A percentile compares a stretch with the other conserved stretches of the same genome.
Evolutionary conservation across 116 monocot genomes (phyloP).

Genomic region (Papilionanthe hybrid): DNA sequence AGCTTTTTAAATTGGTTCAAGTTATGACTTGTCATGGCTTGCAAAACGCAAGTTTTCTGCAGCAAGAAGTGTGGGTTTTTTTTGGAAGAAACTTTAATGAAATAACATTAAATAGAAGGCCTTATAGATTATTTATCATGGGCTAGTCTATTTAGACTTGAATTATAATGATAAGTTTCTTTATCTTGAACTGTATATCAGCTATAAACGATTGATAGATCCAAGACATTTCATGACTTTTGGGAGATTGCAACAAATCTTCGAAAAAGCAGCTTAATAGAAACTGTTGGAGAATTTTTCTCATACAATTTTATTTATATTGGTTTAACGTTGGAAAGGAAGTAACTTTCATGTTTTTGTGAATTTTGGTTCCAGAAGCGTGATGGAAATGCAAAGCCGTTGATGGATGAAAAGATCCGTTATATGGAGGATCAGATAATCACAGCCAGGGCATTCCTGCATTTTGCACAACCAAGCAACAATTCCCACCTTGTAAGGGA

Average conservation of each 20-base stretch:
- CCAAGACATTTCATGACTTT: not conserved
- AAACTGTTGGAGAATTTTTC: not conserved
- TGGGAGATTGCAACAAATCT: slow-evolving; percentile 1
- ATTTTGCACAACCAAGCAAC: slow-evolving; percentile 56
- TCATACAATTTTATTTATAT: not conserved
- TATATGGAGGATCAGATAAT: slow-evolving; percentile 80
- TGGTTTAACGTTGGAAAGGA: not conserved
- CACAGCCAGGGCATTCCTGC: slow-evolving; percentile 75
- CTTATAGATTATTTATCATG: not conserved
- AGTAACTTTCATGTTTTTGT: not conserved
- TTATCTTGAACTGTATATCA: not conserved
- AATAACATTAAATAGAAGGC: not conserved
- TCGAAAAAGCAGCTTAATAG: not conserved
- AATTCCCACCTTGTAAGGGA: slow-evolving; percentile 71
- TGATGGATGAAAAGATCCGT: slow-evolving; percentile 44
- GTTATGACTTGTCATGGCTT: not conserved
- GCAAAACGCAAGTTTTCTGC: not conserved
- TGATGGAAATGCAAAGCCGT: slow-evolving; percentile 8
- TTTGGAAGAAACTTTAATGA: not conserved
- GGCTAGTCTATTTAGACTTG: not conserved
- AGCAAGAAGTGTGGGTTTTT: not conserved
- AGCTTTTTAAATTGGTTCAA: not conserved
- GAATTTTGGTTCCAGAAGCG: slow-evolving; percentile 1
- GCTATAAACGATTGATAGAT: not conserved
- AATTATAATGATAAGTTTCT: not conserved